Base-by-base conservation (phyloP, 768 basidiomycete genomes). In the Termitomyces sp. region DNA sequence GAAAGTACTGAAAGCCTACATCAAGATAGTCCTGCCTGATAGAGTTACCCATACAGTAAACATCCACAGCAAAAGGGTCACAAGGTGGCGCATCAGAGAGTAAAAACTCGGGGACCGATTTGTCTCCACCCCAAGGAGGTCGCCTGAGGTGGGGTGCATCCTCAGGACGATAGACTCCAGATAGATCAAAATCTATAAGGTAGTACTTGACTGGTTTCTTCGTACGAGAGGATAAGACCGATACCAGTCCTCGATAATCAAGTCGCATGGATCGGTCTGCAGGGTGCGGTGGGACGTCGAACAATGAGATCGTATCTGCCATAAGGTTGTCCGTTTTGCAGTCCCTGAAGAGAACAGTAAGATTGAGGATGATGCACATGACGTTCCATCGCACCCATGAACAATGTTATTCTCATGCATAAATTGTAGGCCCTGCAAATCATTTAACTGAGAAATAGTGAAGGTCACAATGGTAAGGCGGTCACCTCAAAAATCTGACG, bases 51-150 rank as follows among this genome's bases (percentile, higher is more conserved):
- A 33, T 22, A 14, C 48, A 49, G n/a, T 49, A 49, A 32, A 49
- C 32, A 22, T 49, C 48, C n/a, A 49, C 32, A 22, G 48, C 32
- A 13, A 49, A 49, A 49, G 48, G 48, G 13, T 49, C 48, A 22
- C 48, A 33, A 33, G 32, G 32, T 5, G 52, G 41, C 2, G 38
- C 41, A 32, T 53, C 11, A 43, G 51, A 7, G 3, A 36, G 35
- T 2, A 16, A 13, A 32, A 41, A 43, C 46, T 76, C 75, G 2
- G 74, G 74, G 0, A 72, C 74, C 2, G 71, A 63, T 55, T 71
- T 76, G 62, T 80, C 76, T 2, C 71, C 79, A 0, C 78, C 76
- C 41, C 63, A 61, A 2, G 74, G 67, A 0, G 73, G 71, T 8
- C 56, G 22, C 43, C 72, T 72, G 0, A 64, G 60, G 0, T 71